phyloP scores from a whole-genome alignment of 257 asterid genomes.

The Forsythia suspensa region DNA sequence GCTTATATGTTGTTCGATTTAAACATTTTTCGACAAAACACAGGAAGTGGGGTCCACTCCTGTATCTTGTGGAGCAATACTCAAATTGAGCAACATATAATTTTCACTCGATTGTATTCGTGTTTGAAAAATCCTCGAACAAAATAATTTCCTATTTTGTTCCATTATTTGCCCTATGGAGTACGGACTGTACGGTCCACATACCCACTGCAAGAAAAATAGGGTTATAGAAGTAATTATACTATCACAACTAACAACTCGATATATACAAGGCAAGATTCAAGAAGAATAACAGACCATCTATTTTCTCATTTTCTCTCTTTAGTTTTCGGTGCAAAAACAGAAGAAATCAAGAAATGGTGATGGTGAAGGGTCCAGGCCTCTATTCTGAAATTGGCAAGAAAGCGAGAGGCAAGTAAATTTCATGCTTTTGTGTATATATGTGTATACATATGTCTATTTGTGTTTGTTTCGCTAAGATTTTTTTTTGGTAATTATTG shows the following conservation, averaged over 20 bases:
- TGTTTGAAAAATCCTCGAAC: conserved; percentile 6
- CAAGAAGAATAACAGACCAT: background rate
- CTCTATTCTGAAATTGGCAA: conserved; percentile 64
- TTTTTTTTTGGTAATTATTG: background rate
- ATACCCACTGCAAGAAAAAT: conserved; percentile 24
- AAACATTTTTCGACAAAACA: no score
- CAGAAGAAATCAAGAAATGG: conserved; percentile 29
- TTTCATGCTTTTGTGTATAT: background rate
- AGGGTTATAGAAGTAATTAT: conserved; percentile 28
- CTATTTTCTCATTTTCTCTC: background rate
- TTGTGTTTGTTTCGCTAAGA: background rate
- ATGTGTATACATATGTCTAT: background rate
- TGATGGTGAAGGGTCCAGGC: conserved; percentile 61
- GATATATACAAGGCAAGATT: conserved; percentile 21
- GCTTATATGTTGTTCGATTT: no score
- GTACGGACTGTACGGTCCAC: conserved; percentile 22
- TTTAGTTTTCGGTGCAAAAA: conserved; percentile 10
- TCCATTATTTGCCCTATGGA: background rate
- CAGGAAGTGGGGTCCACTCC: no score
- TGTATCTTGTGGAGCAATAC: no score
- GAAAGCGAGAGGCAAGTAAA: conserved; percentile 53
- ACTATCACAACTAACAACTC: conserved; percentile 10
- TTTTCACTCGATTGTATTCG: no score
- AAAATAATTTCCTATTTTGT: background rate
- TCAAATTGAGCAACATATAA: no score